Base-by-base conservation (phyloP, 2,329 filamentous ascomycete species). In the Xylaria sp. region DNA sequence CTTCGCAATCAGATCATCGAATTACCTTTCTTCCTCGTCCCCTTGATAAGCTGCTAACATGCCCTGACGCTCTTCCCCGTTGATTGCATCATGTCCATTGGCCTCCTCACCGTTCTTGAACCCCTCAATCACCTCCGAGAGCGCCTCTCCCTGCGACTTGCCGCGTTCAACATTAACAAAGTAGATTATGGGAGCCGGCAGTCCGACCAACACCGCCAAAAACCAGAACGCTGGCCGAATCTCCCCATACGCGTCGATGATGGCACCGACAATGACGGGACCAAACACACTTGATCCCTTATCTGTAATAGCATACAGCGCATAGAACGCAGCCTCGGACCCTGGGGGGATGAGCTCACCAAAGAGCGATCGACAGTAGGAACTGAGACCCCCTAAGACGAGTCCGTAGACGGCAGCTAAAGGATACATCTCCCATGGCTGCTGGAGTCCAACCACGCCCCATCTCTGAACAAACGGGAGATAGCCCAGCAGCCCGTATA, bases 361-460 rank as follows among this genome's bases (percentile, higher is more conserved):
- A 77, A 93, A 99, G 4, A 99, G 85, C 68, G 93, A 94, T 48
- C 96, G 91, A 77, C 96, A 98, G 80, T 98, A 97, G 28, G 91
- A 92, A 66, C 92, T 93, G 46, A 99, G 82, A 0, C 96, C 96
- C n/a, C 96, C 96, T 34, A 98, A 88, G 1, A 98, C 94, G 58
- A 99, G 89, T 0, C 96, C 96, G 79, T 97, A 98, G 13, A 98
- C 89, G 3, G 92, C 92, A 0, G 93, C 94, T 0, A 99, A 82
- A 0, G 93, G 93, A 75, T 96, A 98, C 93, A 99, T 97, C 75
- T 99, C 96, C 93, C 94, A 97, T 3, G 93, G 91, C 77, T 96
- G 90, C 79, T 97, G 94, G n/a, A 99, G 85, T 1, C 96, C 96
- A 46, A 94, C 82, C 5, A 93, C 89, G 0, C 93, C 94, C 80